Conservation (phyloP, 169 alveolate genomes). For the Eimeria necatrix region DNA sequence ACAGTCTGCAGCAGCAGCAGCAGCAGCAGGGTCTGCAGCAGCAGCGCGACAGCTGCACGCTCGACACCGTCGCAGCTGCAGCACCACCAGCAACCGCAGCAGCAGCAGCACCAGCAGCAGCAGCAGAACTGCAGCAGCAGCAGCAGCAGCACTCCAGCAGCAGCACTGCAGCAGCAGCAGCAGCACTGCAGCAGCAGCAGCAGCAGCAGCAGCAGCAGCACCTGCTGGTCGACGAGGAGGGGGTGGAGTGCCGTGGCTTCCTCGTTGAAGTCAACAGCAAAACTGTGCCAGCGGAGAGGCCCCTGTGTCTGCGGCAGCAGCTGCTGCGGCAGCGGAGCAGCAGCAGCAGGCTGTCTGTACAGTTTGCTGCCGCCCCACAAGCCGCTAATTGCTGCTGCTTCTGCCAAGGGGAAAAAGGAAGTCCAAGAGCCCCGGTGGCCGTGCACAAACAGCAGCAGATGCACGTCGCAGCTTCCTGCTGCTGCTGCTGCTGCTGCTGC, state of each 20-base stretch:
- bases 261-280: slow-evolving; percentile 20
- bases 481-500: not conserved
- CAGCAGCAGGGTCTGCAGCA: no score
- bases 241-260: slow-evolving; percentile 27
- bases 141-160: not conserved
- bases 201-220: not conserved
- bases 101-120: not conserved
- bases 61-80: not conserved
- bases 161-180: not conserved
- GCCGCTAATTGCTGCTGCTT: not conserved
- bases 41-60: not conserved
- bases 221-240: slow-evolving; percentile 38
- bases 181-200: not conserved
- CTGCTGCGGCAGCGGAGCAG: slow-evolving; percentile 19
- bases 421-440: slow-evolving; percentile 45
- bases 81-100: slow-evolving; percentile 3
- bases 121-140: not conserved
- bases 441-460: slow-evolving; percentile 17
- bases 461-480: not conserved
- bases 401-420: not conserved
- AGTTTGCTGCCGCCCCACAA: slow-evolving; percentile 39
- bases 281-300: slow-evolving; percentile 19
- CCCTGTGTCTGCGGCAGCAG: slow-evolving; percentile 34
- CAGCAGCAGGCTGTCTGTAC: not conserved
- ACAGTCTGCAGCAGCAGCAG: no score